Conservation (phyloP, 164 flowering plant species). For the Aristolochia californica region DNA sequence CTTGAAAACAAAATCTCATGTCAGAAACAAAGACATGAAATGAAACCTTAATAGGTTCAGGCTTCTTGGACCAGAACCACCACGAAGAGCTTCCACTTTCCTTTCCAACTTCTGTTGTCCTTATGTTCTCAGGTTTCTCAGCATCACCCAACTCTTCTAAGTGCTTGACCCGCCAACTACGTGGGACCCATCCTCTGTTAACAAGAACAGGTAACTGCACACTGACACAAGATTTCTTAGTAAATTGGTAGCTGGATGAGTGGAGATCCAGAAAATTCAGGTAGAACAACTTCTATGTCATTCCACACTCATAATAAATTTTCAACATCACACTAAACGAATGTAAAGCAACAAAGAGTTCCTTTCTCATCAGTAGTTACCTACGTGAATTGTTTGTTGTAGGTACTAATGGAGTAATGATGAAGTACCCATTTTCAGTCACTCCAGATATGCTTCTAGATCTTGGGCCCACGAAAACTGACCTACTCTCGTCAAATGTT, state of each 20-base stretch:
- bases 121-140: conserved; percentile 18
- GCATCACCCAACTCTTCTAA: conserved; percentile 18
- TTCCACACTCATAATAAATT: background rate
- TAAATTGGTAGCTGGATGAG: conserved; percentile 7
- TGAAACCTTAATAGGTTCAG: conserved; percentile 34
- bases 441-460: conserved; percentile 95
- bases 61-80: conserved; percentile 68
- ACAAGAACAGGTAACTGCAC: conserved; percentile 67
- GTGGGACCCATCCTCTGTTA: conserved; percentile 98
- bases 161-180: conserved; percentile 67
- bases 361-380: conserved; percentile 22
- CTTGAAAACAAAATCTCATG: background rate
- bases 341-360: conserved; percentile 1
- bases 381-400: conserved; percentile 40
- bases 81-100: conserved; percentile 41
- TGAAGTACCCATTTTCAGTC: conserved; percentile 88
- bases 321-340: background rate
- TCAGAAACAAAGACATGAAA: conserved; percentile 2
- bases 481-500: conserved; percentile 63
- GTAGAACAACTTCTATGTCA: background rate
- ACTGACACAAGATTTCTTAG: conserved; percentile 39
- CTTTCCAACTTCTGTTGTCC: conserved; percentile 15
- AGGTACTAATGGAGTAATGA: conserved; percentile 77
- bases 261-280: background rate
- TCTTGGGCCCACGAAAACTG: conserved; percentile 83